Percentiles rank a stretch among this genome's conserved stretches.
phyloP scores from a whole-genome alignment of 2,329 filamentous ascomycete species.

The Xylariales sp. region DNA sequence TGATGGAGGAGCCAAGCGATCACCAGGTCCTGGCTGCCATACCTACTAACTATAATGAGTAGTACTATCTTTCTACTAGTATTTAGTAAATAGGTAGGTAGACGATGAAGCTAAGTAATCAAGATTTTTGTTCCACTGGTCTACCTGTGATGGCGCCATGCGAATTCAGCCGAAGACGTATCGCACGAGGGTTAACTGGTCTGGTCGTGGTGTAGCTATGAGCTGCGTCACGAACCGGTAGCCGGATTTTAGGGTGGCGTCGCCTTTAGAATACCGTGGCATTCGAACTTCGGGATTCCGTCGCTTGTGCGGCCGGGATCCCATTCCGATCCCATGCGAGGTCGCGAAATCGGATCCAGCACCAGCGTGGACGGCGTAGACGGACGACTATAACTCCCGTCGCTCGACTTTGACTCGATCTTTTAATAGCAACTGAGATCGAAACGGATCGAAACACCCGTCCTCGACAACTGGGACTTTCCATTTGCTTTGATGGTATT shows the following conservation, averaged over 20 bases:
- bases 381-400: not conserved
- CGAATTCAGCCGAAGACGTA: not conserved
- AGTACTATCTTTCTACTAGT: not conserved
- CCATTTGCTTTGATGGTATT: not conserved
- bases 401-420: constrained; percentile 1
- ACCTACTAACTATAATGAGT: not conserved
- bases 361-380: not conserved
- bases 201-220: too few relatives aligned
- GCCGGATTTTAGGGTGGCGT: not conserved
- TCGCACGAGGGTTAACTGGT: not conserved
- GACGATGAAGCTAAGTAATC: too few relatives aligned
- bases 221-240: too few relatives aligned
- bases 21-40: constrained; percentile 10
- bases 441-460: constrained; percentile 8
- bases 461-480: constrained; percentile 10
- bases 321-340: constrained; percentile 13
- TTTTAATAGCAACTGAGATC: constrained; percentile 13
- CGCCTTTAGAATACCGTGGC: not conserved
- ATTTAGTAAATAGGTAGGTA: too few relatives aligned
- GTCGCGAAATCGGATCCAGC: not conserved
- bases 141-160: not conserved
- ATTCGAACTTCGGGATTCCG: constrained; percentile 2
- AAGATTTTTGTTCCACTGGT: constrained; percentile 4
- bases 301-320: constrained; percentile 12
- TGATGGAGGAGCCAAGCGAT: constrained; percentile 19